Conservation (phyloP, 768 basidiomycete genomes). For the Boletus tomentosulus region DNA sequence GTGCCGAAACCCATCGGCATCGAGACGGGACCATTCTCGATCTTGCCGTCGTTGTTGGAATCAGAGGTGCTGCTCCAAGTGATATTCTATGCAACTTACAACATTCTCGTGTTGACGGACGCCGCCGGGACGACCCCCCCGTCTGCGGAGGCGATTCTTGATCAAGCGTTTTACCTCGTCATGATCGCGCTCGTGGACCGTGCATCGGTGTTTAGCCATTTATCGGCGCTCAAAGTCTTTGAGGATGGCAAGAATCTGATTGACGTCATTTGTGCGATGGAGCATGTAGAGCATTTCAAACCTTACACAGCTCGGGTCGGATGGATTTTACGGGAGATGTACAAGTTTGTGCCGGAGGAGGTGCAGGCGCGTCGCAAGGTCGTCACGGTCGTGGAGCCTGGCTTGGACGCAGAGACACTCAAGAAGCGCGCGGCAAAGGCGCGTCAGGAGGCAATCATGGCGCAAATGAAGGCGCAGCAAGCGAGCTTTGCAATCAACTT, state of each 20-base stretch:
- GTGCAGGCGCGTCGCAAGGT: slow-evolving; percentile 49
- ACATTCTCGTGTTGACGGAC: slow-evolving; percentile 66
- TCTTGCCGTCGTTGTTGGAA: slow-evolving; percentile 60
- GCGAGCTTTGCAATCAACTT: slow-evolving; percentile 79
- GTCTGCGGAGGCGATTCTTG: slow-evolving; percentile 85
- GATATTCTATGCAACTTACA: slow-evolving; percentile 77
- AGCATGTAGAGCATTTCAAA: slow-evolving; percentile 73
- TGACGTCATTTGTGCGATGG: slow-evolving; percentile 71
- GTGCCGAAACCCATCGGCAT: slow-evolving; percentile 70
- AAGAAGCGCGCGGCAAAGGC: slow-evolving; percentile 85
- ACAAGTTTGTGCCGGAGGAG: slow-evolving; percentile 51
- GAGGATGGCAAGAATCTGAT: slow-evolving; percentile 59
- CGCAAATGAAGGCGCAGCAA: slow-evolving; percentile 92
- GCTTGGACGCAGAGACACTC: slow-evolving; percentile 56
- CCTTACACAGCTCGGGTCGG: slow-evolving; percentile 63
- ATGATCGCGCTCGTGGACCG: slow-evolving; percentile 83
- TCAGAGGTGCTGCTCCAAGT: slow-evolving; percentile 72
- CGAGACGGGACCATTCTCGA: slow-evolving; percentile 62
- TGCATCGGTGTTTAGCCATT: slow-evolving; percentile 53
- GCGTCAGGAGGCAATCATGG: slow-evolving; percentile 91
- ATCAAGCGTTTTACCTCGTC: slow-evolving; percentile 80
- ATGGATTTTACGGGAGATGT: slow-evolving; percentile 71
- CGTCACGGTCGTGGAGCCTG: slow-evolving; percentile 32
- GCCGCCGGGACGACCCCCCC: slow-evolving; percentile 57
- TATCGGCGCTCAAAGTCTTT: slow-evolving; percentile 53